These are phyloP conservation scores for Eucalyptus victrix DNA, from an alignment of 345 rosid species.

Conservation along the genomic window DNA sequence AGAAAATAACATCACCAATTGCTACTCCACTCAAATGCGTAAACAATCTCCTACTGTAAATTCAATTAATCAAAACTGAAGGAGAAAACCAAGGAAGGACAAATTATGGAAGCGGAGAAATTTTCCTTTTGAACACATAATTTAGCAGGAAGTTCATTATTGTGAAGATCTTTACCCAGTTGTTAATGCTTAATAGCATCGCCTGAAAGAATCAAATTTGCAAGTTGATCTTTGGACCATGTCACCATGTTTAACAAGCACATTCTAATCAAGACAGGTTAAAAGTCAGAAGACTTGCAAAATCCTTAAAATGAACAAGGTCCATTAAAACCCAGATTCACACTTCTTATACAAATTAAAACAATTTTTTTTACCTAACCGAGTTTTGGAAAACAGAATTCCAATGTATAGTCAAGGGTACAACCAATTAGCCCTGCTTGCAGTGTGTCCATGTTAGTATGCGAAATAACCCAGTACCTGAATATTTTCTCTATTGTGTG, in stretches of 20 bases:
- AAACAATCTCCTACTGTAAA: no score
- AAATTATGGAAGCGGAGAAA: accelerated
- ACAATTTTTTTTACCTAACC: not conserved
- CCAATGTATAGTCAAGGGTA: not conserved
- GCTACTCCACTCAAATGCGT: accelerated
- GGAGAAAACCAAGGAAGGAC: not conserved
- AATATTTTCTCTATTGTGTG: slow-evolving; percentile 1
- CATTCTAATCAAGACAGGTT: no score
- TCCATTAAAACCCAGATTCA: not conserved
- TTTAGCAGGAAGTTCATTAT: not conserved
- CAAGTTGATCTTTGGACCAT: not conserved
- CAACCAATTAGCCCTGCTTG: not conserved
- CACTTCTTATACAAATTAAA: not conserved
- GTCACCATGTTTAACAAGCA: no score
- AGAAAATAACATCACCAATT: no score
- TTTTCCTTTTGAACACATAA: accelerated
- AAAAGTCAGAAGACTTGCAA: not conserved
- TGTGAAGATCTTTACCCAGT: not conserved
- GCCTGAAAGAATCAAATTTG: not conserved
- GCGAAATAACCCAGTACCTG: not conserved
- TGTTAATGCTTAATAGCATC: not conserved
- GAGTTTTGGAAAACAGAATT: no score
- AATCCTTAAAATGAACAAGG: not conserved
- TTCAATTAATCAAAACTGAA: accelerated
- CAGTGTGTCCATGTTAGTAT: not conserved